Base-by-base conservation (phyloP, 495 filamentous ascomycete species). In the Tuber umbilicatum region DNA sequence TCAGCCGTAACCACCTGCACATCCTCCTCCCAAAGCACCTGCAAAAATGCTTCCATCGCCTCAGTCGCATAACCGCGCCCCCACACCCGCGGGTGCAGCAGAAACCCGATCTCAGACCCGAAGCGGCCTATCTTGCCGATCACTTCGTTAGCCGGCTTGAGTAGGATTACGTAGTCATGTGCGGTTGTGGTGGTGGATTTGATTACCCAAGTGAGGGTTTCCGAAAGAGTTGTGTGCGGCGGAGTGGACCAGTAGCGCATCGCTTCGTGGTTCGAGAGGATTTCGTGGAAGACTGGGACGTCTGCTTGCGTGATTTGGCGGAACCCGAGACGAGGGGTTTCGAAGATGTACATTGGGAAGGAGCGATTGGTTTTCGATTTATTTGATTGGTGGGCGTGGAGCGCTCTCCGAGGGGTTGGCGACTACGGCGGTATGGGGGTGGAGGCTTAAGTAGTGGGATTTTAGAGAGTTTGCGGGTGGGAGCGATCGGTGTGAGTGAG, bases 281-380 rank as follows among this genome's bases (percentile, higher is more conserved):
- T 45, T 12, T 60, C 55, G 43, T 76, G 73, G 9, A 76, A 70
- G 4, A 16, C 21, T 14, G 60, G 60, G 37, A 21, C 16, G 42
- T 77, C 70, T 42, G 17, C 60, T 23, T 27, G 60, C 6, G 35
- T 31, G n/a, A 76, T 55, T 39, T 35, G 60, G n/a, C 73, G 76
- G 31, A 73, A 60, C 38, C 70, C 42, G 31, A 76, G 70, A 19
- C 64, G 76, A 35, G 75, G 43, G 23, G 76, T 76, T 72, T 77
- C 60, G 5, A 77, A 40, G n/a, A 37, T 19, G 42, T 60, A 73
- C 39, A n/a, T 39, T 7, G 60, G 67, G 64, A 7, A 2, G 3
- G 41, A 38, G n/a, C 43, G 16, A 14, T 31, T 38, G 40, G 37
- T 27, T 19, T 39, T 38, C 5, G 5, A 35, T 23, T n/a, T 27